Conservation (phyloP, 495 filamentous ascomycete species). For the Penicillium diatomitis region DNA sequence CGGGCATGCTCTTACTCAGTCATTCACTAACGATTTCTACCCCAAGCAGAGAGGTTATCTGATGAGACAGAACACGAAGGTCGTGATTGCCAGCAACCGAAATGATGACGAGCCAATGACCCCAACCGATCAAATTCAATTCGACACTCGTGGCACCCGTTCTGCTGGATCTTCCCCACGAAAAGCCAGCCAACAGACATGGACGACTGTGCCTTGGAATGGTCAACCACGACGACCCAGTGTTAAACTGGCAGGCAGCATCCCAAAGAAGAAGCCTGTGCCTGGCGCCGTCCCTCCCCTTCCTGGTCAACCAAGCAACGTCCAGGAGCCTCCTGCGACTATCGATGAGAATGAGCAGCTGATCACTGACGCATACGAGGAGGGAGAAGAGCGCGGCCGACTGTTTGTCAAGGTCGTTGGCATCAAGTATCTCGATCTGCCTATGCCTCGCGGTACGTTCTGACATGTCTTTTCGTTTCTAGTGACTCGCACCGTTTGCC, state of each 20-base stretch:
- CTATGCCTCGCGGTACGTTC: conserved; percentile 73
- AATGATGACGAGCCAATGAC: conserved; percentile 36
- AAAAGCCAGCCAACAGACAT: conserved; percentile 72
- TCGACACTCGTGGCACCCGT: conserved; percentile 44
- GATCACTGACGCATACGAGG: conserved; percentile 50
- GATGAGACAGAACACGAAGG: conserved; percentile 97
- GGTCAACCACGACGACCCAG: conserved; percentile 61
- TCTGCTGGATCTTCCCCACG: conserved; percentile 64
- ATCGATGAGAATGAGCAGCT: conserved; percentile 52
- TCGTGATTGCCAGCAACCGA: conserved; percentile 78
- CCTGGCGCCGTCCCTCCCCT: conserved; percentile 65
- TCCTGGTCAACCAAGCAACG: conserved; percentile 80
- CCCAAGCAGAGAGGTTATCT: conserved; percentile 87
- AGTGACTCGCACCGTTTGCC: neutral
- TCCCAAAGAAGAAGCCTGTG: conserved; percentile 55
- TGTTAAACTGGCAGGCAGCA: conserved; percentile 46
- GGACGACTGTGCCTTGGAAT: conserved; percentile 97
- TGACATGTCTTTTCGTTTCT: no score
- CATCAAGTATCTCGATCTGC: conserved; percentile 88
- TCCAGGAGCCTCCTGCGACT: conserved; percentile 48
- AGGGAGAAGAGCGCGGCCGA: conserved; percentile 81
- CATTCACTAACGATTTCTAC: conserved; percentile 47
- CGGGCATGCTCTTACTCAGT: neutral
- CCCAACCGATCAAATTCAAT: conserved; percentile 37
- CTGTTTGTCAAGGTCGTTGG: conserved; percentile 96